These are phyloP conservation scores for Crassisporium funariophilum DNA, from an alignment of 768 basidiomycete species.

Conservation along the genomic window DNA sequence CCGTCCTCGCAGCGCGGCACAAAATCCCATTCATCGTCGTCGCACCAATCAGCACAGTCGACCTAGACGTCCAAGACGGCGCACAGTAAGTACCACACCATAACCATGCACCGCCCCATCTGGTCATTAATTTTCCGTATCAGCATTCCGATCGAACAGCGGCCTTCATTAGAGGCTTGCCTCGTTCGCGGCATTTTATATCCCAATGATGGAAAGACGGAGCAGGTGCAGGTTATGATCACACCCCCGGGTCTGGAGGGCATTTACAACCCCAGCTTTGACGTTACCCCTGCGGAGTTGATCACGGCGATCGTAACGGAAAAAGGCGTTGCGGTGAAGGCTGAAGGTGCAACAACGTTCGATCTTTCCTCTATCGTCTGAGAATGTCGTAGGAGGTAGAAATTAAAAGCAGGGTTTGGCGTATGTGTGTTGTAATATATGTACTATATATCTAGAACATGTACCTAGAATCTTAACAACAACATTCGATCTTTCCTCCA, in stretches of 20 bases:
- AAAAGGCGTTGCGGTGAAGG: conserved; percentile 84
- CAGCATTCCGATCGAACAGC: conserved; percentile 90
- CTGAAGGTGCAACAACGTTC: conserved; percentile 56
- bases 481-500: conserved; percentile 62
- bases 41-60: conserved; percentile 91
- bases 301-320: conserved; percentile 97
- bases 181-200: conserved; percentile 82
- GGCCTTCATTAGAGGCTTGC: conserved; percentile 86
- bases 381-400: conserved; percentile 5
- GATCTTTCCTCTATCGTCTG: conserved; percentile 64
- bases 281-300: conserved; percentile 91
- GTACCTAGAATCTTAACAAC: no score
- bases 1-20: conserved; percentile 86
- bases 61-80: conserved; percentile 76
- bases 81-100: conserved; percentile 42
- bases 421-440: no score
- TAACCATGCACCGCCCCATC: conserved; percentile 5
- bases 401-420: no score
- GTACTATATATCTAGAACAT: no score
- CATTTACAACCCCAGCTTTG: conserved; percentile 94
- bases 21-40: conserved; percentile 91
- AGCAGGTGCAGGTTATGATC: conserved; percentile 81
- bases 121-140: conserved; percentile 9
- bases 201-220: conserved; percentile 47
- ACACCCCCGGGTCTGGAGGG: conserved; percentile 68